Evolutionary conservation across 352 stramenopile species (phyloP).

Genomic region (Blastocystis hominis): DNA sequence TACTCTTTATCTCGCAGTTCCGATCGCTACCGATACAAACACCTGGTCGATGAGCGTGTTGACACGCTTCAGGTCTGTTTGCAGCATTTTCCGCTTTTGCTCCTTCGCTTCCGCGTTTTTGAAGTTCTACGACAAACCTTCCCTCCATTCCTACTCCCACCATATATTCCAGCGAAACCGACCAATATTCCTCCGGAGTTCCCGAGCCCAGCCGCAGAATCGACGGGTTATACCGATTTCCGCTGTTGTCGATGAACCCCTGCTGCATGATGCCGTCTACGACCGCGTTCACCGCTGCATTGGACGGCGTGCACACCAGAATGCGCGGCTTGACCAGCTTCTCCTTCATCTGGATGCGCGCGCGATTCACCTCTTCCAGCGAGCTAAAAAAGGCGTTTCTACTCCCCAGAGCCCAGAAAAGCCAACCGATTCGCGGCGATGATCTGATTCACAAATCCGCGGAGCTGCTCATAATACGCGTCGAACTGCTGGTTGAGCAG

Average conservation of each 20-base stretch:
- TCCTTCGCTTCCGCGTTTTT: constrained; percentile 15
- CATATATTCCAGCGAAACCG: constrained; percentile 47
- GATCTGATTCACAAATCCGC: neutral
- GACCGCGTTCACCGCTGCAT: constrained; percentile 77
- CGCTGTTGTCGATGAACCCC: constrained; percentile 66
- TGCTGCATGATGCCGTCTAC: constrained; percentile 75
- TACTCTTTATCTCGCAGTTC: neutral
- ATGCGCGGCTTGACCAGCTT: constrained; percentile 18
- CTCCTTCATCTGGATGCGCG: constrained; percentile 55
- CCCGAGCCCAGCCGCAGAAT: constrained; percentile 45
- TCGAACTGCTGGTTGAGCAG: constrained; percentile 48
- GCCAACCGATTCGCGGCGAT: neutral
- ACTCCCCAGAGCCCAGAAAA: neutral
- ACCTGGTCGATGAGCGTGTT: constrained; percentile 33
- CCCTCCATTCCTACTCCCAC: neutral
- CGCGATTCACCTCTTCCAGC: constrained; percentile 17
- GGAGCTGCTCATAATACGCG: constrained; percentile 16
- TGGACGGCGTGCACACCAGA: constrained; percentile 68
- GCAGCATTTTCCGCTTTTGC: neutral
- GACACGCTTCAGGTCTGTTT: neutral
- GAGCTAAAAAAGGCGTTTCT: constrained; percentile 14
- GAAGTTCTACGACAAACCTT: neutral
- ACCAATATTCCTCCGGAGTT: constrained; percentile 31
- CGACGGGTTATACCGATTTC: constrained; percentile 42
- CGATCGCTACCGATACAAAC: neutral